phyloP scores from a whole-genome alignment of 1,139 yeast genomes.

The Taphrina deformans region DNA sequence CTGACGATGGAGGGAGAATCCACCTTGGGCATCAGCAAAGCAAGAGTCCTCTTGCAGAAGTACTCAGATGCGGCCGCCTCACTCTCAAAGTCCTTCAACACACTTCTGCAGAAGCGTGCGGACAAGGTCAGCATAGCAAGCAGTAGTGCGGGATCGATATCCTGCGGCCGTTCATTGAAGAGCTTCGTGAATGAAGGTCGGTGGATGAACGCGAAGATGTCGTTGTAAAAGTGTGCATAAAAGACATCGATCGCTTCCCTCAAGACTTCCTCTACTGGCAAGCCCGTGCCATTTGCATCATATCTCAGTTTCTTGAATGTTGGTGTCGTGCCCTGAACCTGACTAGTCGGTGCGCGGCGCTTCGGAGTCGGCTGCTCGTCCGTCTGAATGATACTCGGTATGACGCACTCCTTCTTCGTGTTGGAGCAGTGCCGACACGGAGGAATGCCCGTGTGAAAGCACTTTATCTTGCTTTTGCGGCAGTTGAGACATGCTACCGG shows the following conservation, averaged over 20 bases:
- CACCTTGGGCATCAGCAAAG: constrained; percentile 26
- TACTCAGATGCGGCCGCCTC: constrained; percentile 30
- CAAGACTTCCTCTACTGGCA: constrained; percentile 22
- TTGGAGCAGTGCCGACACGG: constrained; percentile 32
- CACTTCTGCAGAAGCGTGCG: constrained; percentile 24
- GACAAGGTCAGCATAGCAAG: constrained; percentile 28
- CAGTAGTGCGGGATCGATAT: constrained; percentile 25
- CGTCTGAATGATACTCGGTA: constrained; percentile 18
- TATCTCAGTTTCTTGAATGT: constrained; percentile 26
- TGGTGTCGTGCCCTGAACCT: constrained; percentile 9
- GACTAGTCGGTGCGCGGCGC: constrained; percentile 24
- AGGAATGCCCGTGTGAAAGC: constrained; percentile 25
- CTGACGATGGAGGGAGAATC: constrained; percentile 26
- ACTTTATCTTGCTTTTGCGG: constrained; percentile 28
- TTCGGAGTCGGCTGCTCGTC: constrained; percentile 31
- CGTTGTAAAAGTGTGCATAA: constrained; percentile 25
- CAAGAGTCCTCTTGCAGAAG: constrained; percentile 27
- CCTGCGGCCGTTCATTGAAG: constrained; percentile 21
- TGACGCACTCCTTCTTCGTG: constrained; percentile 26
- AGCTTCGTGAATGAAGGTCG: constrained; percentile 21
- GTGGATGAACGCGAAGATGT: constrained; percentile 27
- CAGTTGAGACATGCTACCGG: constrained; percentile 29
- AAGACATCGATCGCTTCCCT: constrained; percentile 27
- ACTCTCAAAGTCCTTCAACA: constrained; percentile 25
- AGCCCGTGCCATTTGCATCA: constrained; percentile 11